Evolutionary conservation across 2,329 filamentous ascomycete genomes (phyloP).

Genomic region (Alternaria triticimaculans): DNA sequence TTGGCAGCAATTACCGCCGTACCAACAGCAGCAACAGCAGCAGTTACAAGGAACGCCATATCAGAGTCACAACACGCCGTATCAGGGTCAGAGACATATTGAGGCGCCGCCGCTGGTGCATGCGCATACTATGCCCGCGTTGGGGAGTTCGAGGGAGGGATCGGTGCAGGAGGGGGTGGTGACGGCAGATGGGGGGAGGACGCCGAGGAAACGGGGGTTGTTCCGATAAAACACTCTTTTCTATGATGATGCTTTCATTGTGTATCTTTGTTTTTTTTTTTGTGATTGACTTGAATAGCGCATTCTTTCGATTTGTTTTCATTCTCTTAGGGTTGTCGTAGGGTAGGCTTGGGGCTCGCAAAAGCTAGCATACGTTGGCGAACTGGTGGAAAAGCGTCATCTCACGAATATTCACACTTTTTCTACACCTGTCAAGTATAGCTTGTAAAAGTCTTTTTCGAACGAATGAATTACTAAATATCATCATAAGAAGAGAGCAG

Average conservation of each 20-base stretch:
- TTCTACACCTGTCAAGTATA: neutral
- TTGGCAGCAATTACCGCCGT: conserved; percentile 14
- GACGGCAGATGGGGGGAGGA: conserved; percentile 18
- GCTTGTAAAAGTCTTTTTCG: neutral
- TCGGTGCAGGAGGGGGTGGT: conserved; percentile 8
- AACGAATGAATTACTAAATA: conserved; percentile 8
- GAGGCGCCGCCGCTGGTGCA: conserved; percentile 30
- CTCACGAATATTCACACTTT: neutral
- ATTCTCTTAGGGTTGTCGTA: neutral
- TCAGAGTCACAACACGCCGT: conserved; percentile 14
- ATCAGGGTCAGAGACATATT: conserved; percentile 18
- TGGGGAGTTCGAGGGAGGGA: conserved; percentile 18
- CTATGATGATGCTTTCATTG: neutral
- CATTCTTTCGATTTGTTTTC: neutral
- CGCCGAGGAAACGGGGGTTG: conserved; percentile 26
- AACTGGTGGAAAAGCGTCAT: neutral
- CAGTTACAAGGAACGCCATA: conserved; percentile 22
- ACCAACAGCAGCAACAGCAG: conserved; percentile 16
- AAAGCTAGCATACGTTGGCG: neutral
- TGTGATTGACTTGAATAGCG: neutral
- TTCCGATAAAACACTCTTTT: conserved; percentile 18
- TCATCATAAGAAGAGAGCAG: neutral
- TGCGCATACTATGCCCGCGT: conserved; percentile 38
- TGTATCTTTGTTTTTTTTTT: neutral
- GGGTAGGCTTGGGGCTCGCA: neutral